A percentile compares a stretch with the other conserved stretches of the same genome.
Conservation (phyloP, 768 basidiomycete genomes). For the Serendipita sp. region DNA sequence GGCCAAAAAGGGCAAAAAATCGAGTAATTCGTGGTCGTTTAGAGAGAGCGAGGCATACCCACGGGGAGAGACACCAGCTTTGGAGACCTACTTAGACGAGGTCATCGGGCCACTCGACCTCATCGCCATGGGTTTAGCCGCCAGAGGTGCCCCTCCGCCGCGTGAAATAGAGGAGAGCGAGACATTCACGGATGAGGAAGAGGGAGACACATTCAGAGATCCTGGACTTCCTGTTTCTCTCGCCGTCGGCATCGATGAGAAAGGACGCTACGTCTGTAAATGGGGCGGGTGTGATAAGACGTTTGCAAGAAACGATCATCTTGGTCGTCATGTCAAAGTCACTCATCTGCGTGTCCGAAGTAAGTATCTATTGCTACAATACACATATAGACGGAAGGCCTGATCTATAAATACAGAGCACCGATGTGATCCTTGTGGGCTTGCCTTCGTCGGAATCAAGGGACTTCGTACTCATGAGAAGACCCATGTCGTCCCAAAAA, state of each 20-base stretch:
- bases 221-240: not conserved
- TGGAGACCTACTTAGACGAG: not conserved
- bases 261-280: conserved; percentile 1
- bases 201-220: not conserved
- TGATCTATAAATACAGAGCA: not conserved
- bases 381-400: too few species aligned
- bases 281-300: conserved; percentile 3
- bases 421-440: not conserved
- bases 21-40: not conserved
- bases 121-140: not conserved
- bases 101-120: not conserved
- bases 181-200: not conserved
- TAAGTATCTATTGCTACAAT: not conserved
- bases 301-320: conserved; percentile 4
- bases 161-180: not conserved
- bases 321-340: conserved; percentile 2
- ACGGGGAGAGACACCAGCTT: not conserved
- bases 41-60: not conserved
- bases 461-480: conserved; percentile 1
- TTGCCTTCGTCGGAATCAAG: conserved; percentile 6
- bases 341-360: conserved; percentile 2
- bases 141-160: not conserved
- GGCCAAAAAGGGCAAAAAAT: not conserved
- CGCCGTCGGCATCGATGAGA: not conserved
- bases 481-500: not conserved